A percentile compares a stretch with the other conserved stretches of the same genome.
Evolutionary conservation across 257 asterid species (phyloP).

Genomic region (Penstemon newberryi): DNA sequence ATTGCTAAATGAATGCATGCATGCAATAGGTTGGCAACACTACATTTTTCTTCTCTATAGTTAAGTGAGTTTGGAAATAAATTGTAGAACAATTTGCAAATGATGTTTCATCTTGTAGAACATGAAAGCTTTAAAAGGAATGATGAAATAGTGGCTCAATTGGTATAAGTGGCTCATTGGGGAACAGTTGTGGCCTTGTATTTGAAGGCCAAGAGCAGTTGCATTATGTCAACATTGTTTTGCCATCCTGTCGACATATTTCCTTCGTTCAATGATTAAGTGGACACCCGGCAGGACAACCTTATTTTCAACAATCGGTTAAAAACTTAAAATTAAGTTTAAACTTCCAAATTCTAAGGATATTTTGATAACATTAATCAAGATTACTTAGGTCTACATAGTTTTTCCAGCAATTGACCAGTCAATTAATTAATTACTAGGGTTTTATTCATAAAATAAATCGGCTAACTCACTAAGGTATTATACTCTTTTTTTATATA

Average conservation of each 20-base stretch:
- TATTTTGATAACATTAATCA: no score
- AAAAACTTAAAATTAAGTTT: no score
- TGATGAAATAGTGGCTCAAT: conserved; percentile 1
- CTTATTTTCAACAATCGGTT: no score
- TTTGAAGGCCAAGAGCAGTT: conserved; percentile 15
- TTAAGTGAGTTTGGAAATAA: not conserved
- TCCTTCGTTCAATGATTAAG: no score
- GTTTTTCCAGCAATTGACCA: no score
- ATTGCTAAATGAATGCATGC: not conserved
- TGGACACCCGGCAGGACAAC: no score
- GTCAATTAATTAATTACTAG: no score
- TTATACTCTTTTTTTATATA: no score
- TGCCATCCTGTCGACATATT: conserved; percentile 51
- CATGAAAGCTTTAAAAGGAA: conserved; percentile 4
- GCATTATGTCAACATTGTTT: conserved; percentile 50
- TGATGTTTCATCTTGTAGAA: not conserved
- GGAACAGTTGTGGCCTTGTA: conserved; percentile 1
- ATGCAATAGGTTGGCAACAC: conserved; percentile 3
- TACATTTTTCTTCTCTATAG: not conserved
- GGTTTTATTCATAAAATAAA: no score
- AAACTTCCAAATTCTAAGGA: no score
- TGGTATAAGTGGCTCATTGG: not conserved
- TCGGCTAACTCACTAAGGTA: no score
- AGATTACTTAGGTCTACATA: no score
- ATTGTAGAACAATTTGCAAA: not conserved